A percentile compares a stretch with the other conserved stretches of the same genome.
These are phyloP conservation scores for Sphaerulina musiva DNA, from an alignment of 2,329 filamentous ascomycete genomes.

Conservation along the genomic window DNA sequence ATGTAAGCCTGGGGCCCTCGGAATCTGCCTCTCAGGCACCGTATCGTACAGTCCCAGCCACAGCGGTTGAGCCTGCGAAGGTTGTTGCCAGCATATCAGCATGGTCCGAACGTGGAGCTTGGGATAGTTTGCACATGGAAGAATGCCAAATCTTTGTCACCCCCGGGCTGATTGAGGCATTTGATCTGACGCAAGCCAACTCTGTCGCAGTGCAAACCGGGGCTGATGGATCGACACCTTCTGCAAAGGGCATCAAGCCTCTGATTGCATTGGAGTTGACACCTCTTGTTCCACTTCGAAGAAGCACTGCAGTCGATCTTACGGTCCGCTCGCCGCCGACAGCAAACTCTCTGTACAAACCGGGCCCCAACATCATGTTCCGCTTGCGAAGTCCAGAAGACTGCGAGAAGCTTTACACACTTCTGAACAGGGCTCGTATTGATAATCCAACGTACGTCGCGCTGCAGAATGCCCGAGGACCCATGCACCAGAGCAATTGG, in stretches of 20 bases:
- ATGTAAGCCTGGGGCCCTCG: conserved; percentile 57
- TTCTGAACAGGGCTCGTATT: conserved; percentile 82
- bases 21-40: conserved; percentile 74
- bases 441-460: conserved; percentile 87
- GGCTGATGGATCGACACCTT: conserved; percentile 37
- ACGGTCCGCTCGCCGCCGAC: conserved; percentile 85
- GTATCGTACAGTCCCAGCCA: conserved; percentile 48
- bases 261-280: conserved; percentile 75
- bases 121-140: conserved; percentile 55
- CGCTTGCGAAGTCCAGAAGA: conserved; percentile 70
- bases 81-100: conserved; percentile 55
- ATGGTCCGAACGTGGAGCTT: conserved; percentile 58
- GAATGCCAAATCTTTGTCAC: conserved; percentile 59
- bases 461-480: conserved; percentile 64
- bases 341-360: conserved; percentile 60
- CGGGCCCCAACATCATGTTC: conserved; percentile 79
- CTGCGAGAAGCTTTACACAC: conserved; percentile 72
- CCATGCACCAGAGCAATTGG: conserved; percentile 43
- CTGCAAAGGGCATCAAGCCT: conserved; percentile 41
- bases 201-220: conserved; percentile 36
- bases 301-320: conserved; percentile 87
- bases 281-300: conserved; percentile 79
- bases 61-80: conserved; percentile 46
- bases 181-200: conserved; percentile 48
- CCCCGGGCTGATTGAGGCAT: conserved; percentile 60